A percentile compares a stretch with the other conserved stretches of the same genome.
Conservation (phyloP, 2,329 filamentous ascomycete species). For the Ciborinia camelliae region DNA sequence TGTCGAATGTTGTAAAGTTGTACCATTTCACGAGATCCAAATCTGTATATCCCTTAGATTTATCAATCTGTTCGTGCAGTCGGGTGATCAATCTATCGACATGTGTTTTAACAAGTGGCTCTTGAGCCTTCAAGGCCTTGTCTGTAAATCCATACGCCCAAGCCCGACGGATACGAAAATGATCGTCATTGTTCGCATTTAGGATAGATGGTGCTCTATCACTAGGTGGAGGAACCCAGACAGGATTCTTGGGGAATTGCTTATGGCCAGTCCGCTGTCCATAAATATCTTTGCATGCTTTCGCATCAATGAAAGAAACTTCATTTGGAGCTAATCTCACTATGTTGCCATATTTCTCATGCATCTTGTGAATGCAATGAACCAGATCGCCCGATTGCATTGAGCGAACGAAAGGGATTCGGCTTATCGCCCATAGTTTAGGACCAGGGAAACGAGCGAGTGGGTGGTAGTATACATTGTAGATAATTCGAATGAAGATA, state of each 20-base stretch:
- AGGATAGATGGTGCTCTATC: not conserved
- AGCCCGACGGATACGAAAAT: conserved; percentile 32
- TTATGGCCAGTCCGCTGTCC: not conserved
- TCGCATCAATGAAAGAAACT: conserved; percentile 30
- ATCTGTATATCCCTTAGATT: conserved; percentile 7
- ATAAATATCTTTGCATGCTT: conserved; percentile 12
- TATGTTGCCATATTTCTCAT: conserved; percentile 34
- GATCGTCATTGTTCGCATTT: conserved; percentile 20
- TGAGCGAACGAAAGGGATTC: conserved; percentile 13
- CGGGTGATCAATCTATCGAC: conserved; percentile 17
- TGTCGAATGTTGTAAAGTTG: conserved; percentile 41
- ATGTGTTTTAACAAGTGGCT: conserved; percentile 26
- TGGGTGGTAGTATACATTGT: conserved; percentile 33
- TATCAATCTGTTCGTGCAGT: conserved; percentile 10
- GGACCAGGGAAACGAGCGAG: conserved; percentile 37
- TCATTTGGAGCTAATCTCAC: conserved; percentile 37
- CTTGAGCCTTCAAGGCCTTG: conserved; percentile 35
- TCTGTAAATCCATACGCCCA: conserved; percentile 36
- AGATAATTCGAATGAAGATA: conserved; percentile 12
- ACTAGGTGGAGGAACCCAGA: not conserved
- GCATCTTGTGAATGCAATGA: conserved; percentile 20
- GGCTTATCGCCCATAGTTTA: conserved; percentile 22
- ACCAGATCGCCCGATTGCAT: conserved; percentile 12
- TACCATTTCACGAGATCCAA: conserved; percentile 37
- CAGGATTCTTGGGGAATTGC: conserved; percentile 3